A percentile compares a stretch with the other conserved stretches of the same genome.
These are phyloP conservation scores for Plectranthus barbatus DNA, from an alignment of 257 asterid genomes.

Conservation along the genomic window DNA sequence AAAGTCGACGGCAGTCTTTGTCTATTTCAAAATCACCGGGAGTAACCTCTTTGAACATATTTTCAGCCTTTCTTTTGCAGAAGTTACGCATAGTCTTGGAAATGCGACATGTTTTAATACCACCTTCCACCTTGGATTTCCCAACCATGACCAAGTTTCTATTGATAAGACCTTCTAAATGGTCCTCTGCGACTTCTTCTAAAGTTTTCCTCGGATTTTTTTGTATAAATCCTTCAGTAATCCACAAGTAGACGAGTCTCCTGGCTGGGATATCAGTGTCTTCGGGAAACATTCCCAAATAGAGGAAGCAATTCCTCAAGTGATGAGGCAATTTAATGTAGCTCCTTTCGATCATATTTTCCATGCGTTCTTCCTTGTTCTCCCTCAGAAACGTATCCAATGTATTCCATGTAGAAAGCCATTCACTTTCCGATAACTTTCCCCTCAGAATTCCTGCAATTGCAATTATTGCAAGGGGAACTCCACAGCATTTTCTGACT, in stretches of 20 bases:
- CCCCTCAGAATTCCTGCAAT: neutral
- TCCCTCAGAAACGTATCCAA: too few relatives aligned
- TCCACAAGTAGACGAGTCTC: constrained; percentile 22
- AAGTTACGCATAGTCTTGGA: constrained; percentile 23
- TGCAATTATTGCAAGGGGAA: constrained; percentile 25
- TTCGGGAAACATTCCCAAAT: constrained; percentile 25
- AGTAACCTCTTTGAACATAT: constrained; percentile 19
- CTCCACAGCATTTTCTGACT: constrained; percentile 13
- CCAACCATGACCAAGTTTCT: too few relatives aligned
- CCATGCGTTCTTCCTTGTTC: too few relatives aligned
- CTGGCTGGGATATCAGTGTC: constrained; percentile 8
- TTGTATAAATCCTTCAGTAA: constrained; percentile 31
- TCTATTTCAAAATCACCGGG: neutral
- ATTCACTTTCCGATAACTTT: neutral
- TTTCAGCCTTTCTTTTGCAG: constrained; percentile 21
- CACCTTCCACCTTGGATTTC: too few relatives aligned
- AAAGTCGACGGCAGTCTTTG: constrained; percentile 25
- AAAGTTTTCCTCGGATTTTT: neutral
- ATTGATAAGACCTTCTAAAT: too few relatives aligned
- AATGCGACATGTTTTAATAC: constrained; percentile 31
- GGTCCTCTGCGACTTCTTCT: constrained; percentile 20
- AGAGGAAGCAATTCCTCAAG: constrained; percentile 27
- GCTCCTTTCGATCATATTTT: constrained; percentile 22
- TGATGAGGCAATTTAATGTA: constrained; percentile 20
- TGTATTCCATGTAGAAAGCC: neutral